These are phyloP conservation scores for Lycium barbarum DNA, from an alignment of 257 asterid genomes.

Conservation along the genomic window DNA sequence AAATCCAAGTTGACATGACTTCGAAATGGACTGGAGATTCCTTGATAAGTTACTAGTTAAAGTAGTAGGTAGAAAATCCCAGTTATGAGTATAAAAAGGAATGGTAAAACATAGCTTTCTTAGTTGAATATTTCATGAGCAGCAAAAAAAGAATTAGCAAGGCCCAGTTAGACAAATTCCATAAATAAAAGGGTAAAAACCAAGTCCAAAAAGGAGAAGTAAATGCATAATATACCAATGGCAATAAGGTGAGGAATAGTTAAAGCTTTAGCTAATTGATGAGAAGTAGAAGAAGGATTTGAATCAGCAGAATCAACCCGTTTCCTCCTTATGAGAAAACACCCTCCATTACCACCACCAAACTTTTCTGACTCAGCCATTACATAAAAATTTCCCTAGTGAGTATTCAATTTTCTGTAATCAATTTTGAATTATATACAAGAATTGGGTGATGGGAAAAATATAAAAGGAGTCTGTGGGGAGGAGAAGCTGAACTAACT, in stretches of 20 bases:
- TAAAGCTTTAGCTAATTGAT: constrained; percentile 69
- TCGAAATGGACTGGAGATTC: neutral
- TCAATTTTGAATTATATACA: neutral
- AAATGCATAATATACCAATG: too few relatives aligned
- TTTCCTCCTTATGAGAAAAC: constrained; percentile 74
- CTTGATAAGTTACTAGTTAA: neutral
- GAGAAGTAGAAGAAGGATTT: constrained; percentile 41
- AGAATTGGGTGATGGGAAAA: too few relatives aligned
- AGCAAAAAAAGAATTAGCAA: too few relatives aligned
- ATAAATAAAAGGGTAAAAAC: too few relatives aligned
- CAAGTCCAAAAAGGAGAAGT: too few relatives aligned
- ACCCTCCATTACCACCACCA: constrained; percentile 49
- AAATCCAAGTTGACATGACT: too few relatives aligned
- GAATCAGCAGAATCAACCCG: constrained; percentile 74
- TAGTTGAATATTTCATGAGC: neutral
- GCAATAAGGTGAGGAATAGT: constrained; percentile 85
- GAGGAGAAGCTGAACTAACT: too few relatives aligned
- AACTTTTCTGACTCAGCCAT: constrained; percentile 17
- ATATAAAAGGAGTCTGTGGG: too few relatives aligned
- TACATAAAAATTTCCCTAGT: constrained; percentile 28
- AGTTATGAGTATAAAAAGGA: too few relatives aligned
- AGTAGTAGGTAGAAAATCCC: neutral
- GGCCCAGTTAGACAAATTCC: neutral
- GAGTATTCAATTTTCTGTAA: neutral
- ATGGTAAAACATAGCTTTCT: neutral